phyloP scores from a whole-genome alignment of 805 yeast genomes.

The Cyberlindnera maclurae region DNA sequence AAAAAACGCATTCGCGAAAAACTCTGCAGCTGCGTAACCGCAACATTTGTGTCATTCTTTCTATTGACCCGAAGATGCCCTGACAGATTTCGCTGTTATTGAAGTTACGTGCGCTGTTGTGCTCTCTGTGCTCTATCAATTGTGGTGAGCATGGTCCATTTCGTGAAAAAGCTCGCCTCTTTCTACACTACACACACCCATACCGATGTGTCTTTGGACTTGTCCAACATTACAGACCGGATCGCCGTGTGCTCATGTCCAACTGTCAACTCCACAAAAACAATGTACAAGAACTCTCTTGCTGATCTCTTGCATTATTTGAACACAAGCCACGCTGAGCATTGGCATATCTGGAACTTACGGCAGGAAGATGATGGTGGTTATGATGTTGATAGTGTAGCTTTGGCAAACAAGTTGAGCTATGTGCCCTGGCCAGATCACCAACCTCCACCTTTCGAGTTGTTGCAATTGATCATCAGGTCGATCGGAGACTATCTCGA shows the following conservation, averaged over 20 bases:
- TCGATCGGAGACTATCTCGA: slow-evolving; percentile 39
- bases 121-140: too few species aligned
- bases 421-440: slow-evolving; percentile 67
- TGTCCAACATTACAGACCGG: slow-evolving; percentile 58
- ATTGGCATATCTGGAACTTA: slow-evolving; percentile 74
- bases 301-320: slow-evolving; percentile 43
- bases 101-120: background rate
- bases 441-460: slow-evolving; percentile 56
- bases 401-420: slow-evolving; percentile 5
- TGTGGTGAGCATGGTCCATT: background rate
- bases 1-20: too few species aligned
- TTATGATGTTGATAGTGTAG: slow-evolving; percentile 22
- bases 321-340: slow-evolving; percentile 31
- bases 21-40: too few species aligned
- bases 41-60: too few species aligned
- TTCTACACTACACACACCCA: slow-evolving; percentile 1
- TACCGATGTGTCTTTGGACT: slow-evolving; percentile 37
- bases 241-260: slow-evolving; percentile 78
- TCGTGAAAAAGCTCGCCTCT: background rate
- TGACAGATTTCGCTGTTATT: too few species aligned
- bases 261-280: slow-evolving; percentile 34
- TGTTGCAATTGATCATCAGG: slow-evolving; percentile 37
- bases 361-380: slow-evolving; percentile 48
- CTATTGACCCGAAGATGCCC: too few species aligned
- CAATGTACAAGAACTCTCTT: slow-evolving; percentile 46